Percentiles rank a stretch among this genome's conserved stretches.
phyloP scores from a whole-genome alignment of 331 rosid genomes.

The Cydonia oblonga region DNA sequence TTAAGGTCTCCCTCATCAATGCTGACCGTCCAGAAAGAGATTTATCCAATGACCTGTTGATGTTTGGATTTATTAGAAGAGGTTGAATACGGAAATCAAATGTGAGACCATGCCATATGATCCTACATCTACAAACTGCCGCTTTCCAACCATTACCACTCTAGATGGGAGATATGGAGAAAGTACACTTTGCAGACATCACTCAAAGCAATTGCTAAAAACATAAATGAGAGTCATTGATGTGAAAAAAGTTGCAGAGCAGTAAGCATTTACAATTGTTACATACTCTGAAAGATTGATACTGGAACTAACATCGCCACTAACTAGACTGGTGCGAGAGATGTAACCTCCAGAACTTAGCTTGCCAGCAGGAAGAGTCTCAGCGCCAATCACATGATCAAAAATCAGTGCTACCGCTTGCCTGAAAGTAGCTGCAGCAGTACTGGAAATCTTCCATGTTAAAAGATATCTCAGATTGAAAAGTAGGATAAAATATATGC shows the following conservation, averaged over 20 bases:
- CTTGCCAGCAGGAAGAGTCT: constrained; percentile 87
- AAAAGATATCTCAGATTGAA: constrained; percentile 17
- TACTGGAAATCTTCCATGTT: constrained; percentile 52
- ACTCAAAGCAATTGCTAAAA: not conserved
- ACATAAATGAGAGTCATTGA: not conserved
- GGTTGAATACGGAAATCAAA: constrained; percentile 3
- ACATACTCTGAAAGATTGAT: constrained; percentile 69
- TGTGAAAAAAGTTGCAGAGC: not conserved
- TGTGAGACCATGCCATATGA: constrained; percentile 1
- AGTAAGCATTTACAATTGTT: not conserved
- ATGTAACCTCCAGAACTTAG: constrained; percentile 63
- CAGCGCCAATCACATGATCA: constrained; percentile 63
- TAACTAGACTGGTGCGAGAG: constrained; percentile 65
- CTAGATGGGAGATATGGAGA: not conserved
- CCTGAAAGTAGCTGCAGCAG: constrained; percentile 98
- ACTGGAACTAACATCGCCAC: constrained; percentile 71
- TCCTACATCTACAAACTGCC: not conserved
- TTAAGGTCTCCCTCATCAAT: constrained; percentile 56
- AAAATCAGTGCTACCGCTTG: constrained; percentile 94
- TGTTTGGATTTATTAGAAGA: constrained; percentile 7
- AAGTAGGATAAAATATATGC: not conserved
- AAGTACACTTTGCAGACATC: not conserved
- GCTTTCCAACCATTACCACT: not conserved
- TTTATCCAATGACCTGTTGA: constrained; percentile 57
- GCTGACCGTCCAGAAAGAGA: constrained; percentile 44